phyloP scores from a whole-genome alignment of 805 yeast species.

The Candida corydali region DNA sequence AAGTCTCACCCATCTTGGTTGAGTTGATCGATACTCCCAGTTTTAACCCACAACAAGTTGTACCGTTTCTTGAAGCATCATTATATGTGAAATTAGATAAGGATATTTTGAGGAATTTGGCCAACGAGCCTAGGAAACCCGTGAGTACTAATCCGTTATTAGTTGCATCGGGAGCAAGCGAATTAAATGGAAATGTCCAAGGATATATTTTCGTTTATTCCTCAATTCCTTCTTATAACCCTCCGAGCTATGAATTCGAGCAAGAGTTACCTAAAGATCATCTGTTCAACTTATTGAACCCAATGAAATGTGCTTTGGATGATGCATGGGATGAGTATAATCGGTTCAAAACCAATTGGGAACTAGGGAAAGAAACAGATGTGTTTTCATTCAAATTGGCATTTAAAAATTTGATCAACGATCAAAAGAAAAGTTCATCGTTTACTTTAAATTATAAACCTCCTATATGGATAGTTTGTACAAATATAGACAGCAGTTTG shows the following conservation, averaged over 20 bases:
- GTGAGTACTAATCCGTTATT: conserved; percentile 64
- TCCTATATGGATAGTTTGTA: conserved; percentile 64
- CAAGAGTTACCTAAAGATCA: conserved; percentile 7
- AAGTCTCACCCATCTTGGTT: conserved; percentile 50
- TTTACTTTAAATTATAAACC: conserved; percentile 40
- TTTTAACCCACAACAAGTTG: conserved; percentile 59
- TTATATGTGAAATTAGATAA: conserved; percentile 57
- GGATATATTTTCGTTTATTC: conserved; percentile 70
- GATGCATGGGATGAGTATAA: conserved; percentile 75
- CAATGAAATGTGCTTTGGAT: conserved; percentile 52
- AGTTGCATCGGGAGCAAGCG: conserved; percentile 78
- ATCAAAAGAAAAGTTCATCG: conserved; percentile 18
- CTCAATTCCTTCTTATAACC: conserved; percentile 59
- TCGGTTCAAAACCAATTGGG: conserved; percentile 53
- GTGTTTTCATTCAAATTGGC: conserved; percentile 57
- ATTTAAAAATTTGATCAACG: conserved; percentile 55
- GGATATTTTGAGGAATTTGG: conserved; percentile 56
- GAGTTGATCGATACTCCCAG: conserved; percentile 77
- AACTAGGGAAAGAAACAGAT: conserved; percentile 64
- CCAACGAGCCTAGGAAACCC: conserved; percentile 57
- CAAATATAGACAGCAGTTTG: conserved; percentile 53
- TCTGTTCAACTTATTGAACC: conserved; percentile 35
- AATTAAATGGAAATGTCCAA: conserved; percentile 69
- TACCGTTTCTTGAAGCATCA: conserved; percentile 74
- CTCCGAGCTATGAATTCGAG: conserved; percentile 53